A percentile compares a stretch with the other conserved stretches of the same genome.
phyloP scores from a whole-genome alignment of 2,329 filamentous ascomycete species.

The Scedosporium aurantiacum region DNA sequence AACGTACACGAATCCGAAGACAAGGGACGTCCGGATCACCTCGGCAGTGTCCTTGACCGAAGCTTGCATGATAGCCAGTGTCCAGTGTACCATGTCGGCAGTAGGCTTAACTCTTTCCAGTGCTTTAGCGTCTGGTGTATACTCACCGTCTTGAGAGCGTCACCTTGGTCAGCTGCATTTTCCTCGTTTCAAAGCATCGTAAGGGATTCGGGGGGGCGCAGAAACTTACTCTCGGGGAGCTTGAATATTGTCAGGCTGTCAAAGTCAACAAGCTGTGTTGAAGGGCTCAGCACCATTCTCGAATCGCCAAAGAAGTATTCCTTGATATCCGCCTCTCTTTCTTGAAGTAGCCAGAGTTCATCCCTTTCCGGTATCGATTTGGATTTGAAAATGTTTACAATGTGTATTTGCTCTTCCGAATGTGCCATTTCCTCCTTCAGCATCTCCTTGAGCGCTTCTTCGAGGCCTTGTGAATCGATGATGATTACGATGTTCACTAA shows the following conservation, averaged over 20 bases:
- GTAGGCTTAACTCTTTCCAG: slow-evolving; percentile 57
- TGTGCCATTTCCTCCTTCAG: slow-evolving; percentile 48
- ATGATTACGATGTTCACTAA: slow-evolving; percentile 69
- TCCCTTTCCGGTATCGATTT: slow-evolving; percentile 74
- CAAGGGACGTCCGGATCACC: slow-evolving; percentile 65
- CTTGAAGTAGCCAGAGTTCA: slow-evolving; percentile 59
- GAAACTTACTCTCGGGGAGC: slow-evolving; percentile 44
- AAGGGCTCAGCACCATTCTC: slow-evolving; percentile 68
- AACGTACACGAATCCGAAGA: slow-evolving; percentile 90
- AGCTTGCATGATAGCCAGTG: slow-evolving; percentile 77
- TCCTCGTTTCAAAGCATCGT: not conserved
- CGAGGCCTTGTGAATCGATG: slow-evolving; percentile 66
- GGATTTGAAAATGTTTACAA: slow-evolving; percentile 73
- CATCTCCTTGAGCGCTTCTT: slow-evolving; percentile 60
- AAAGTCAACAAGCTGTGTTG: slow-evolving; percentile 77
- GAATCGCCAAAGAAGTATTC: slow-evolving; percentile 90
- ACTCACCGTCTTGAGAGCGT: slow-evolving; percentile 8
- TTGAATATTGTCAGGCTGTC: slow-evolving; percentile 63
- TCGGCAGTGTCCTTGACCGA: slow-evolving; percentile 57
- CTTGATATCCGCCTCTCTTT: slow-evolving; percentile 66
- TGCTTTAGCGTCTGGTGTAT: slow-evolving; percentile 23
- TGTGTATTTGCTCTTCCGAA: slow-evolving; percentile 56
- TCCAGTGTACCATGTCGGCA: slow-evolving; percentile 62
- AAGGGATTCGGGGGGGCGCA: not conserved
- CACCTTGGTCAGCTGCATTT: not conserved